These are phyloP conservation scores for Parmales sp. DNA, from an alignment of 108 stramenopile species.

Conservation along the genomic window DNA sequence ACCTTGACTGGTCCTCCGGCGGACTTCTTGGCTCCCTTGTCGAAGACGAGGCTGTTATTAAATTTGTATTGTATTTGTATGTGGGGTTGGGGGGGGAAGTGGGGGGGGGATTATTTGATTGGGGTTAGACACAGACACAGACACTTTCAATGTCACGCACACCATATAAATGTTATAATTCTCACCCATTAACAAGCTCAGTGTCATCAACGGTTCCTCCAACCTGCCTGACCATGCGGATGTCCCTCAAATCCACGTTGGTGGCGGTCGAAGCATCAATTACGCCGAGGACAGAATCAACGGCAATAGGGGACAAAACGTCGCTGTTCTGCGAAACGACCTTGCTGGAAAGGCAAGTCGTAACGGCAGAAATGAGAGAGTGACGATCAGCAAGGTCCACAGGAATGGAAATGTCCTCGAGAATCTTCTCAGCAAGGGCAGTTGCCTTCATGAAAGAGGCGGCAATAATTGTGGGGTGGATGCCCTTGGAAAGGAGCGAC, in stretches of 20 bases:
- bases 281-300: conserved; percentile 89
- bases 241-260: conserved; percentile 90
- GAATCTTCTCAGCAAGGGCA: conserved; percentile 46
- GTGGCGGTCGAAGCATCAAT: conserved; percentile 57
- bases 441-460: conserved; percentile 71
- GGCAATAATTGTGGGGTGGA: conserved; percentile 94
- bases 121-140: no score
- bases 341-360: conserved; percentile 90
- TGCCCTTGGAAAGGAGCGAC: conserved; percentile 67
- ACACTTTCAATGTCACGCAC: no score
- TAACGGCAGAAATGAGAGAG: conserved; percentile 75
- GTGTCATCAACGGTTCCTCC: conserved; percentile 99
- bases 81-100: no score
- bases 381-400: conserved; percentile 77
- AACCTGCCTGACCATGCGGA: conserved; percentile 91
- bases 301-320: conserved; percentile 92
- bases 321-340: conserved; percentile 90
- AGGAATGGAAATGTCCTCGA: conserved; percentile 51
- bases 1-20: conserved; percentile 84
- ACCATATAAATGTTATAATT: no score
- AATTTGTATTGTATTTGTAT: no score
- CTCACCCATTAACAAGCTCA: no score
- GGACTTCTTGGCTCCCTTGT: conserved; percentile 81
- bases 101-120: no score
- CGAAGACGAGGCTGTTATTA: conserved; percentile 84